Conservation (phyloP, 352 stramenopile species). For the Globisporangium ultimum region DNA sequence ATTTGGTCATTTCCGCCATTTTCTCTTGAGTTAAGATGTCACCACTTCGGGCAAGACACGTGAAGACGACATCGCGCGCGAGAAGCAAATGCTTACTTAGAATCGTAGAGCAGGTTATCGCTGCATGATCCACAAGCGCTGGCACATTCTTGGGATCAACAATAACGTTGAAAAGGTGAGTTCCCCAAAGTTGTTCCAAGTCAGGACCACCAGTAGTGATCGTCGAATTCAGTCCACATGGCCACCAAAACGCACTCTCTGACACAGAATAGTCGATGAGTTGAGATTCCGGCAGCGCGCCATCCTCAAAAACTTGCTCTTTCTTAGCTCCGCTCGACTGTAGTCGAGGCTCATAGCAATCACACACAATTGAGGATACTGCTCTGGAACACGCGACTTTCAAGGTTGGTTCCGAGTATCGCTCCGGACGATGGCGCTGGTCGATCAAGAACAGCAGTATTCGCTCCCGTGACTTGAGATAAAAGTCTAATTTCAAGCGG, state of each 20-base stretch:
- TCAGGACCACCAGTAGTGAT: slow-evolving; percentile 10
- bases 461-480: slow-evolving; percentile 51
- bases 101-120: slow-evolving; percentile 66
- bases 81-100: slow-evolving; percentile 80
- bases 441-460: slow-evolving; percentile 64
- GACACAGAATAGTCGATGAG: slow-evolving; percentile 73
- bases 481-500: slow-evolving; percentile 46
- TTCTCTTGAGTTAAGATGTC: slow-evolving; percentile 16
- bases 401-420: slow-evolving; percentile 53
- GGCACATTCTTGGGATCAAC: slow-evolving; percentile 59
- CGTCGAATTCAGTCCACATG: slow-evolving; percentile 31
- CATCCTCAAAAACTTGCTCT: slow-evolving; percentile 45
- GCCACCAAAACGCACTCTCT: slow-evolving; percentile 82
- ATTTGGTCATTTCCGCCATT: slow-evolving; percentile 31
- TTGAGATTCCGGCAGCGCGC: slow-evolving; percentile 63
- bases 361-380: slow-evolving; percentile 67
- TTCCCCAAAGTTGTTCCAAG: slow-evolving; percentile 63
- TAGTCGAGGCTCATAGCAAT: slow-evolving; percentile 71
- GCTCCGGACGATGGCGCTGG: slow-evolving; percentile 30
- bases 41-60: slow-evolving; percentile 25
- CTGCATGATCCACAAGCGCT: slow-evolving; percentile 71
- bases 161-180: slow-evolving; percentile 63
- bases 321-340: slow-evolving; percentile 11
- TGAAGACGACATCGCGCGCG: slow-evolving; percentile 63
- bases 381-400: slow-evolving; percentile 47